A percentile compares a stretch with the other conserved stretches of the same genome.
Evolutionary conservation across 352 stramenopile species (phyloP).

Genomic region (Globisporangium megalacanthum): DNA sequence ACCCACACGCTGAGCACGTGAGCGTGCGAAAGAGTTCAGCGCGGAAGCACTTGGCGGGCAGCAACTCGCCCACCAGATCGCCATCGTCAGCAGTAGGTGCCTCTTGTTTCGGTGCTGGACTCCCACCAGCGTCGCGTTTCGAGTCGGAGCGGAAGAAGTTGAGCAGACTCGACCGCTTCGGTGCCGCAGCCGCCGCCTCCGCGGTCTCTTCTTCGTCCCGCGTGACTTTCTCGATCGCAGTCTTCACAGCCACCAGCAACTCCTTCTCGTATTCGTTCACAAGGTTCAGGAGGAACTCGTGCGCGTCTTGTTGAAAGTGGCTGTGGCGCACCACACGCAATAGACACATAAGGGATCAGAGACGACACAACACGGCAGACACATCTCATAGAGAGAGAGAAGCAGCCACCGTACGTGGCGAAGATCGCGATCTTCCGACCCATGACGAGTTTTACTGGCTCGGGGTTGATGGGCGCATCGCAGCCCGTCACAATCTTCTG

Average conservation of each 20-base stretch:
- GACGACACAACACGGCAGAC: background rate
- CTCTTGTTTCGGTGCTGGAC: conserved; percentile 5
- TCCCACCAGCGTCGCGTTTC: conserved; percentile 14
- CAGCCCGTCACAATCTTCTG: conserved; percentile 56
- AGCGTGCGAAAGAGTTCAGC: conserved; percentile 71
- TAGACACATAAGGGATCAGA: background rate
- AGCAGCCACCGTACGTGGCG: conserved; percentile 52
- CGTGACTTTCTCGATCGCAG: conserved; percentile 11
- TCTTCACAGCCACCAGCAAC: conserved; percentile 42
- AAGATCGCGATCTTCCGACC: conserved; percentile 75
- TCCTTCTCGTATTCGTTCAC: conserved; percentile 85
- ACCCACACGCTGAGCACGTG: conserved; percentile 69
- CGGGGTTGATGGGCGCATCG: conserved; percentile 67
- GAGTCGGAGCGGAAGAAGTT: conserved; percentile 48
- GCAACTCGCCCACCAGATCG: conserved; percentile 49
- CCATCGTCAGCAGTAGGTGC: conserved; percentile 18
- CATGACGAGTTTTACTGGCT: conserved; percentile 75
- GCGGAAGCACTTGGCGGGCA: conserved; percentile 74
- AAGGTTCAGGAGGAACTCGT: conserved; percentile 83
- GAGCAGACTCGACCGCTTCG: conserved; percentile 43
- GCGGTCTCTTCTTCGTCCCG: conserved; percentile 8
- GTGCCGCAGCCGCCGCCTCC: conserved; percentile 14
- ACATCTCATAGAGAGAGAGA: background rate
- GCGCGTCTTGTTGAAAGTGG: conserved; percentile 80
- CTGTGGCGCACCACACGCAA: conserved; percentile 19